These are phyloP conservation scores for Blastobotrys persicus DNA, from an alignment of 1,139 yeast genomes.

Conservation along the genomic window DNA sequence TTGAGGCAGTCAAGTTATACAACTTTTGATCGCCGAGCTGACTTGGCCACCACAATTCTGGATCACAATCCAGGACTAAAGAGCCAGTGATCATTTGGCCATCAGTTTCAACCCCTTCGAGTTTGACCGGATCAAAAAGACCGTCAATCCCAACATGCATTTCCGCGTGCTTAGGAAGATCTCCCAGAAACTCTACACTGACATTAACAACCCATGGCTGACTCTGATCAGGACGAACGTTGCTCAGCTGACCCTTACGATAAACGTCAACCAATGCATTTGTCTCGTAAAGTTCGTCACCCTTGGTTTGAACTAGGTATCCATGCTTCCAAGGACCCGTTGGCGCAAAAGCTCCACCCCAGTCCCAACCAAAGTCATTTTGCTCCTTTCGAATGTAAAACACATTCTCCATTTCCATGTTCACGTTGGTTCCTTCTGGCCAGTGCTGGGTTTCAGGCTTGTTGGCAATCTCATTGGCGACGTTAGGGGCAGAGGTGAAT, in stretches of 20 bases:
- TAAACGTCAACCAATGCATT: constrained; percentile 6
- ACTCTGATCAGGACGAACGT: constrained; percentile 5
- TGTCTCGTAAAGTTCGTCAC: constrained; percentile 8
- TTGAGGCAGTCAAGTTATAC: constrained; percentile 7
- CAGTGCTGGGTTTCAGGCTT: not conserved
- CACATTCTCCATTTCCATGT: constrained; percentile 5
- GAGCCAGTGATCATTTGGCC: not conserved
- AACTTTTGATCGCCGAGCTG: constrained; percentile 14
- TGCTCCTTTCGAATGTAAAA: constrained; percentile 45
- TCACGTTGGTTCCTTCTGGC: constrained; percentile 2
- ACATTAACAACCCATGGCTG: constrained; percentile 7
- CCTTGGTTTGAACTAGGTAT: constrained; percentile 2
- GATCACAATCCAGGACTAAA: constrained; percentile 3
- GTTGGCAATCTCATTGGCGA: constrained; percentile 1
- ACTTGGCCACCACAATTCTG: constrained; percentile 16
- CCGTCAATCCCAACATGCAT: constrained; percentile 2
- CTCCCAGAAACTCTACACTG: constrained; percentile 5
- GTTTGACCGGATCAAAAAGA: not conserved
- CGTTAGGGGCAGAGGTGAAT: not conserved
- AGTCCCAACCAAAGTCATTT: constrained; percentile 55
- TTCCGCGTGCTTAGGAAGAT: constrained; percentile 1
- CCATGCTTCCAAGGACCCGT: constrained; percentile 48
- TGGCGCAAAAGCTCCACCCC: constrained; percentile 49
- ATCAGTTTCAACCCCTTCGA: not conserved
- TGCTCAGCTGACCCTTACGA: constrained; percentile 8